Base-by-base conservation (phyloP, 352 stramenopile species). In the Albugo candida region DNA sequence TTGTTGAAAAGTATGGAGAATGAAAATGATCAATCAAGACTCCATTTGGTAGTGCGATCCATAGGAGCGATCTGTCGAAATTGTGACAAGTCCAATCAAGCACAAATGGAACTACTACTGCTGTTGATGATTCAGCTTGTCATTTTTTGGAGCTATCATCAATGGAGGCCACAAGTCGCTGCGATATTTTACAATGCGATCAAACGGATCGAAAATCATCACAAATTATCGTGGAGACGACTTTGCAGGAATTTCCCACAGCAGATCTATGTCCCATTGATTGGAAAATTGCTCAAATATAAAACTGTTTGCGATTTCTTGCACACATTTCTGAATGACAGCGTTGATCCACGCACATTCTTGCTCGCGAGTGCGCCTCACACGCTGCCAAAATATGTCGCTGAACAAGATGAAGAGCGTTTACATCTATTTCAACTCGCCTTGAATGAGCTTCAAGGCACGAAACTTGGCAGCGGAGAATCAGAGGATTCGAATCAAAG, bases 361-460 rank as follows among this genome's bases (percentile, higher is more conserved):
- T 58, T 81, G 24, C 46, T 49, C 6, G 55, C 54, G 2, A 76
- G 70, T 51, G 67, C 72, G 8, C 60, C 60, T 0, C 70, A 74
- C 37, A 65, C 80, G 10, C 54, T 84, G 16, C 69, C 72, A 14
- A 70, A 65, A 44, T 80, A 76, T 27, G 56, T 84, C 53, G 59
- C 82, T 5, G 52, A 65, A 34, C 63, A 78, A 58, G 77, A 79
- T 44, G 59, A 70, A 19, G 47, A 50, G 35, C 75, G 78, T 63
- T 47, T 84, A 14, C 56, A 62, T 17, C 47, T 50, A 1, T 79
- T 72, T 43, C 24, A 31, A 8, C 24, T 31, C 8, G 24, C 24
- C 3, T 10, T 31, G 24, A 31, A 31, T 31, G 24, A 31, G 24
- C 8, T 10, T 31, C 24, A 31, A 31, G 24, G 24, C 8, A 31